Base-by-base conservation (phyloP, 2,329 filamentous ascomycete genomes). In the Cytospora piceicola region DNA sequence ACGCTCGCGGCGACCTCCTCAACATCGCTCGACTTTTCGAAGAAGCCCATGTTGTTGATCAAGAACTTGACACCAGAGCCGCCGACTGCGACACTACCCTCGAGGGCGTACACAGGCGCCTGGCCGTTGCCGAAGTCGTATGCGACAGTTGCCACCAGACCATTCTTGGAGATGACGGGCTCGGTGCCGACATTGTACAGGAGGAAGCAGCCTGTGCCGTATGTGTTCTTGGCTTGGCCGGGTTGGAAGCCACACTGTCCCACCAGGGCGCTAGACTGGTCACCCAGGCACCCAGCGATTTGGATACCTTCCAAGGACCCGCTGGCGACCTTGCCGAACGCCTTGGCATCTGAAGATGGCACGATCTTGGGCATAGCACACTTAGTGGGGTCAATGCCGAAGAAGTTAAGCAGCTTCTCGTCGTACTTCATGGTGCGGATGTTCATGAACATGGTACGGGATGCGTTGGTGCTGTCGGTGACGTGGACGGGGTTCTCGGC, bases 381-480 rank as follows among this genome's bases (percentile, higher is more conserved):
- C 76, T 94, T 94, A 63, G 81, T 83, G 58, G 72, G 76, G 72
- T 87, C 84, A 68, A 97, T 85, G 55, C 85, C 86, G 77, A 96
- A 96, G 80, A 96, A 96, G 29, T 87, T 79, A 30, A 96, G 80
- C 30, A 96, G 83, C 51, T 83, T 83, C 64, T 93, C 87, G 75
- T 94, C 92, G 77, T 96, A 97, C 72, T 93, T 77, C 66, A 93
- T 83, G 14, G 89, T 94, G 71, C 88, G 84, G 62, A 97, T 83
- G 78, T 96, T 93, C 90, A 96, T 94, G 77, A 97, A 95, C 93
- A 96, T 96, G 67, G 93, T 97, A 73, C 93, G 84, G 61, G 91
- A 94, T 24, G 93, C 93, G 75, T 97, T 97, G 67, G 91, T 93
- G 57, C 90, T 88, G 76, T 97, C 93, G 0, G 93, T 95, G 65